phyloP scores from a whole-genome alignment of 129 eudicot genomes.

The Cynara cardunculus region DNA sequence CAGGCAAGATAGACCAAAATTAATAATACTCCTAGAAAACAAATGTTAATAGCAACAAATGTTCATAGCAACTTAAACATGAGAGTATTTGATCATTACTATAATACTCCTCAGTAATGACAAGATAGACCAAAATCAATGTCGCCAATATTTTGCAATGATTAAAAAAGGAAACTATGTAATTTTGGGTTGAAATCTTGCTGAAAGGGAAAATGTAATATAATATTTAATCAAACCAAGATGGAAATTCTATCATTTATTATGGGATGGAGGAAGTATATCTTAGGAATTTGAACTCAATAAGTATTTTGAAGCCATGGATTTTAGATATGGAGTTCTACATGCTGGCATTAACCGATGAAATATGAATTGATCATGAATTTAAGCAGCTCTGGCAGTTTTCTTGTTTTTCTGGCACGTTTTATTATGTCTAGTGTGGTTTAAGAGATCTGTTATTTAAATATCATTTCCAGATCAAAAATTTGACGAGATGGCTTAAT shows the following conservation, averaged over 20 bases:
- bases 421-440: not conserved
- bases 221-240: not conserved
- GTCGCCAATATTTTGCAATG: not conserved
- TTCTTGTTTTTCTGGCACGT: not conserved
- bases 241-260: not conserved
- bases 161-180: not conserved
- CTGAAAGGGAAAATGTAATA: not conserved
- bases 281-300: not conserved
- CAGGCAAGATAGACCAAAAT: too few relatives aligned
- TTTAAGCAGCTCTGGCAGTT: not conserved
- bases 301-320: not conserved
- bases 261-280: not conserved
- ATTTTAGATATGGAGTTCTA: not conserved
- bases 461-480: constrained; percentile 48
- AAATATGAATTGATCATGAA: not conserved
- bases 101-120: not conserved
- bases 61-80: too few relatives aligned
- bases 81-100: not conserved
- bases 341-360: not conserved
- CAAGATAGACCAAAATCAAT: not conserved
- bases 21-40: too few relatives aligned
- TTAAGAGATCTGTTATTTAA: constrained; percentile 1
- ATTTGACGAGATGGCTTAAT: constrained; percentile 84
- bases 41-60: too few relatives aligned
- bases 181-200: not conserved